These are phyloP conservation scores for Dioszegia hungarica DNA, from an alignment of 768 basidiomycete species.

Conservation along the genomic window DNA sequence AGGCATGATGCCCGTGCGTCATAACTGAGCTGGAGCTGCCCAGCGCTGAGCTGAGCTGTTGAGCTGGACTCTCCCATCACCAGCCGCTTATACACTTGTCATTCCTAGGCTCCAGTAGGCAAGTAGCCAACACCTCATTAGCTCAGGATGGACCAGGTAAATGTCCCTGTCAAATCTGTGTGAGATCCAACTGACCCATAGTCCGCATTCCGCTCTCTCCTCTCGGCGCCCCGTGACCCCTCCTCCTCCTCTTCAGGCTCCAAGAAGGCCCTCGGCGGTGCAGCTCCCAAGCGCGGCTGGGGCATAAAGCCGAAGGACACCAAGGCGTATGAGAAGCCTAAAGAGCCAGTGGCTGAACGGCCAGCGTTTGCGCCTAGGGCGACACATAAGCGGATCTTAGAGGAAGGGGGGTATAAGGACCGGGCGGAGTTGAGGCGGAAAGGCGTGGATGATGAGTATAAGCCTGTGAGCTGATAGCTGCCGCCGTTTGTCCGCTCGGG, in stretches of 20 bases:
- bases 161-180: neutral
- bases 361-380: slow-evolving; percentile 36
- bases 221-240: slow-evolving; percentile 13
- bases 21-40: too few relatives aligned
- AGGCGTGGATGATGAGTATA: slow-evolving; percentile 45
- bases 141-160: slow-evolving; percentile 24
- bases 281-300: slow-evolving; percentile 26
- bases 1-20: neutral
- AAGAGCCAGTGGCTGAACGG: slow-evolving; percentile 14
- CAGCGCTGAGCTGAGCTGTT: neutral
- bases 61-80: too few relatives aligned
- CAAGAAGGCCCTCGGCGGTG: slow-evolving; percentile 23
- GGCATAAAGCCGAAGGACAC: slow-evolving; percentile 13
- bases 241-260: slow-evolving; percentile 9
- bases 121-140: too few relatives aligned
- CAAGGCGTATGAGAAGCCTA: slow-evolving; percentile 12
- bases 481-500: neutral
- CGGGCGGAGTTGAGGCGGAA: slow-evolving; percentile 44
- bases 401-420: slow-evolving; percentile 43
- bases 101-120: too few relatives aligned
- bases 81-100: too few relatives aligned
- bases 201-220: slow-evolving; percentile 26
- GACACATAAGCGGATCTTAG: slow-evolving; percentile 24
- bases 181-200: slow-evolving; percentile 10
- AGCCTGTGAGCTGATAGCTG: slow-evolving; percentile 17